Percentiles rank a stretch among this genome's conserved stretches.
These are phyloP conservation scores for Zygosaccharomyces rouxii DNA, from an alignment of 805 yeast genomes.

Conservation along the genomic window DNA sequence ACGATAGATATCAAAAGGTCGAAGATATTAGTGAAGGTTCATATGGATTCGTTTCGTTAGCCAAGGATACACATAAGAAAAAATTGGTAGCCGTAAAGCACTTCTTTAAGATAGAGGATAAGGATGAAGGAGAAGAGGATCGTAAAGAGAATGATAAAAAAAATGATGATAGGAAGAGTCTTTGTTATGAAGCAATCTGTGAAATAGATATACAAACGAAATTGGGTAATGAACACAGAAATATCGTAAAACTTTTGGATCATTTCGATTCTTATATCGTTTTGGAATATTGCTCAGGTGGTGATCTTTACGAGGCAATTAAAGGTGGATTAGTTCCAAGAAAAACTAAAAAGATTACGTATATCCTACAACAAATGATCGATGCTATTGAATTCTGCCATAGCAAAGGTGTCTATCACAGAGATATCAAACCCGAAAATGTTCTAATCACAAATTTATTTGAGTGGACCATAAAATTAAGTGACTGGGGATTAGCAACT, in stretches of 20 bases:
- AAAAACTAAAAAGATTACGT: conserved; percentile 42
- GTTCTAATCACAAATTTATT: conserved; percentile 49
- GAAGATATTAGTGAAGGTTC: conserved; percentile 87
- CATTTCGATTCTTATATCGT: conserved; percentile 64
- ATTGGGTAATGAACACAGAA: conserved; percentile 52
- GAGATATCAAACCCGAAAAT: conserved; percentile 80
- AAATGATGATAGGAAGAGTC: conserved; percentile 35
- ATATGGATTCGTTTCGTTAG: conserved; percentile 86
- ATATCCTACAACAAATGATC: conserved; percentile 57
- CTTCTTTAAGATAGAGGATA: conserved; percentile 56
- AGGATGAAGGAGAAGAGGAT: conserved; percentile 33
- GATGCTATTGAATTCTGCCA: conserved; percentile 79
- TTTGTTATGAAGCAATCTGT: conserved; percentile 56
- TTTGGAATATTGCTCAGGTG: conserved; percentile 81
- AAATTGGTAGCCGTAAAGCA: conserved; percentile 80
- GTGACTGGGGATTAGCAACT: conserved; percentile 76
- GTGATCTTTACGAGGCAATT: conserved; percentile 80
- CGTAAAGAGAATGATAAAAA: conserved; percentile 16
- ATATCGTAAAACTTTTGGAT: conserved; percentile 58
- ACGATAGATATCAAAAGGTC: conserved; percentile 60
- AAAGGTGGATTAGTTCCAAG: conserved; percentile 55
- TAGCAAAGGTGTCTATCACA: conserved; percentile 62
- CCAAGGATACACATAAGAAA: conserved; percentile 55
- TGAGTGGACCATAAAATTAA: conserved; percentile 55
- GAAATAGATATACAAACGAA: conserved; percentile 64